phyloP scores from a whole-genome alignment of 2,329 filamentous ascomycete species.

The Claviceps pusilla region DNA sequence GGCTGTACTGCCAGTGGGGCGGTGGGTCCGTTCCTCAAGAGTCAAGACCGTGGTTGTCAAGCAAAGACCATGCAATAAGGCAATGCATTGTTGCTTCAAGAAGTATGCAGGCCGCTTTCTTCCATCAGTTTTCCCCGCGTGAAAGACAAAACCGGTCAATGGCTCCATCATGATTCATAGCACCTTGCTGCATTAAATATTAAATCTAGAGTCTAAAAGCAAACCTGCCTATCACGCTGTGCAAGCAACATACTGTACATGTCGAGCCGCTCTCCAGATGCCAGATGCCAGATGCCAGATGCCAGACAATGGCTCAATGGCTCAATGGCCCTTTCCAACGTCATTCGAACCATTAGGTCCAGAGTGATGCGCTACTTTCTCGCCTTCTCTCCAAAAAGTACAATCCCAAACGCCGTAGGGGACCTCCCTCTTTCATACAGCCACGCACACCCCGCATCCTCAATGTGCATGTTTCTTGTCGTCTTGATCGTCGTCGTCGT shows the following conservation, averaged over 20 bases:
- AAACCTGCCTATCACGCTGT: not conserved
- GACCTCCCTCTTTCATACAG: not conserved
- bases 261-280: not conserved
- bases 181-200: not conserved
- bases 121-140: too few relatives aligned
- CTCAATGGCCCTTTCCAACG: too few relatives aligned
- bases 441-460: not conserved
- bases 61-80: not conserved
- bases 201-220: not conserved
- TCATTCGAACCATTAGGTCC: too few relatives aligned
- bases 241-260: not conserved
- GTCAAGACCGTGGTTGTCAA: too few relatives aligned
- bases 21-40: not conserved
- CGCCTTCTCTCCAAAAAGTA: too few relatives aligned
- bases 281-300: not conserved
- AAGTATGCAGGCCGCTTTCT: too few relatives aligned
- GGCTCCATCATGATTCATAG: too few relatives aligned
- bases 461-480: not conserved
- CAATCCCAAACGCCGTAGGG: too few relatives aligned
- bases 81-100: not conserved
- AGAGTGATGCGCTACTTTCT: too few relatives aligned
- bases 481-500: not conserved
- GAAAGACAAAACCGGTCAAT: too few relatives aligned
- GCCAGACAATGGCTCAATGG: not conserved
- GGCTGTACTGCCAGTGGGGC: conserved; percentile 7